phyloP scores from a whole-genome alignment of 1,284 basidiomycete genomes.

The Laetiporus sulphureus region DNA sequence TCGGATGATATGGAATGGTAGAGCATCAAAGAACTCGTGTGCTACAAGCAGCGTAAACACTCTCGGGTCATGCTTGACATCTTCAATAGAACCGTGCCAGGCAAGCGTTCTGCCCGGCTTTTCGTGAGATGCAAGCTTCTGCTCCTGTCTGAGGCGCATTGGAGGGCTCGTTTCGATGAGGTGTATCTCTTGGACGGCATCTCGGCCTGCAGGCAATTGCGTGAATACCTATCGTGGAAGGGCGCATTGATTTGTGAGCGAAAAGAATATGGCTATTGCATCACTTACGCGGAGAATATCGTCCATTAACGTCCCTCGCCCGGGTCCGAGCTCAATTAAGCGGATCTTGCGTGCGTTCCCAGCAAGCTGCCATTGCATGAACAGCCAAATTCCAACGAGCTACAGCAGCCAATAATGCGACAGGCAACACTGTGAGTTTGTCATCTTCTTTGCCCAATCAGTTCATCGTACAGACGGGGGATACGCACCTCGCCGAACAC shows the following conservation, averaged over 20 bases:
- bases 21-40: constrained; percentile 97
- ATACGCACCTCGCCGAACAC: constrained; percentile 88
- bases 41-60: constrained; percentile 86
- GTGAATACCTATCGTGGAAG: constrained; percentile 46
- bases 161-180: constrained; percentile 77
- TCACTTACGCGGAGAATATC: constrained; percentile 81
- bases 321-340: constrained; percentile 91
- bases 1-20: constrained; percentile 89
- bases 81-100: constrained; percentile 77
- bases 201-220: constrained; percentile 36
- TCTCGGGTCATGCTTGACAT: constrained; percentile 47
- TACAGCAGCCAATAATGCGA: no score
- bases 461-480: not conserved
- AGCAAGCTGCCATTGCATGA: constrained; percentile 70
- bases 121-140: constrained; percentile 38
- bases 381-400: constrained; percentile 83
- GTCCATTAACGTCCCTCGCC: constrained; percentile 86
- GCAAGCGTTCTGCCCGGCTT: constrained; percentile 35
- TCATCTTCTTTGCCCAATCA: constrained; percentile 25
- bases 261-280: constrained; percentile 8
- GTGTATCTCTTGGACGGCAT: constrained; percentile 51
- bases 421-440: constrained; percentile 27
- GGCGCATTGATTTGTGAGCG: not conserved
- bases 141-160: constrained; percentile 60
- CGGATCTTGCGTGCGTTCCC: constrained; percentile 52